A percentile compares a stretch with the other conserved stretches of the same genome.
Evolutionary conservation across 2,329 filamentous ascomycete genomes (phyloP).

Genomic region (Podosphaera xanthii): DNA sequence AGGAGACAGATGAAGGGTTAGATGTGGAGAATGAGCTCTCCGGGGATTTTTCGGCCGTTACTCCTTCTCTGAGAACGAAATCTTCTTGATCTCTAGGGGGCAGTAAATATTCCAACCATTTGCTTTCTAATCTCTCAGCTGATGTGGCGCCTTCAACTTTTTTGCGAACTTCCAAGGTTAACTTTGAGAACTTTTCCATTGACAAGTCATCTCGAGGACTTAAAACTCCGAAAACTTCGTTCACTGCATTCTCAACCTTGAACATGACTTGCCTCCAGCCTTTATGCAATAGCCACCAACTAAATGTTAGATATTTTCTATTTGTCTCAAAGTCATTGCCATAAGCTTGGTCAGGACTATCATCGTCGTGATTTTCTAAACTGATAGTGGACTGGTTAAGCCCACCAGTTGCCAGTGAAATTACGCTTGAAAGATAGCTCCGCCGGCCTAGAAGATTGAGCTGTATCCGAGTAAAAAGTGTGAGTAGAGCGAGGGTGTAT

Average conservation of each 20-base stretch:
- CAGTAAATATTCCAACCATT: slow-evolving; percentile 66
- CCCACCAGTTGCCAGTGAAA: slow-evolving; percentile 62
- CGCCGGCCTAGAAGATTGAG: slow-evolving; percentile 87
- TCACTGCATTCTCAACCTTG: slow-evolving; percentile 66
- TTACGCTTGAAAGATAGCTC: slow-evolving; percentile 88
- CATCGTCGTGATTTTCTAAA: slow-evolving; percentile 83
- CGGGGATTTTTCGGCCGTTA: slow-evolving; percentile 28
- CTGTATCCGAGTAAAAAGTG: slow-evolving; percentile 81
- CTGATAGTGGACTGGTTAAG: slow-evolving; percentile 48
- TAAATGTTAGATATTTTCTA: slow-evolving; percentile 81
- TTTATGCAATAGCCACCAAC: slow-evolving; percentile 89
- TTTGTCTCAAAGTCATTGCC: slow-evolving; percentile 94
- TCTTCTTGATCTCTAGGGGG: slow-evolving; percentile 60
- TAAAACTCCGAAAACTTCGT: slow-evolving; percentile 68
- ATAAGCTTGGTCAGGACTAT: slow-evolving; percentile 57
- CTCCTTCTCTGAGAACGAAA: slow-evolving; percentile 64
- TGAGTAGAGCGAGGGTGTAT: slow-evolving; percentile 75
- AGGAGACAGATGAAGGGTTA: slow-evolving; percentile 22
- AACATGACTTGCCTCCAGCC: slow-evolving; percentile 69
- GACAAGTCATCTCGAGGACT: slow-evolving; percentile 77
- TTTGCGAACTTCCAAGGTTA: slow-evolving; percentile 65
- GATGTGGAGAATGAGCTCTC: slow-evolving; percentile 18
- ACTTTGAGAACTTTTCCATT: slow-evolving; percentile 53
- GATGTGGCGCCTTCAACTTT: slow-evolving; percentile 57
- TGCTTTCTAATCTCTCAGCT: slow-evolving; percentile 30